Percentiles rank a stretch among this genome's conserved stretches.
phyloP scores from a whole-genome alignment of 768 basidiomycete species.

The Artomyces pyxidatus region DNA sequence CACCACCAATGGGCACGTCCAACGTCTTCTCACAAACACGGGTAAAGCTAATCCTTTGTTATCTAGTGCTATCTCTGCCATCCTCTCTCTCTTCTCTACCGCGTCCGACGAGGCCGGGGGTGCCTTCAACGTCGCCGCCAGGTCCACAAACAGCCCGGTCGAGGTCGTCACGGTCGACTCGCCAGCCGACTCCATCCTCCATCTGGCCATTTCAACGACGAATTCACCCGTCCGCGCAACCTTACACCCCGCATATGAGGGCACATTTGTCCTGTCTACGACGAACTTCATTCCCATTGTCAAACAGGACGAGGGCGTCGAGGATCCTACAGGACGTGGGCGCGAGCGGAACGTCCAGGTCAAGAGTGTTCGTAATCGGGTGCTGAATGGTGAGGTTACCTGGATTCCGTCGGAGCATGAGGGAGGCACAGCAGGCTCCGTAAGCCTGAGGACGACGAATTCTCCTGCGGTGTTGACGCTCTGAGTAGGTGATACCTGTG shows the following conservation, averaged over 20 bases:
- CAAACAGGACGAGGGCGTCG: slow-evolving; percentile 13
- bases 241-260: slow-evolving; percentile 35
- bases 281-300: slow-evolving; percentile 19
- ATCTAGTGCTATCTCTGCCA: slow-evolving; percentile 26
- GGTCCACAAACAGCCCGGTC: slow-evolving; percentile 24
- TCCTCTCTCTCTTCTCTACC: slow-evolving; percentile 26
- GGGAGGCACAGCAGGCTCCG: neutral
- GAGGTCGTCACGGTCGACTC: slow-evolving; percentile 21
- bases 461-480: neutral
- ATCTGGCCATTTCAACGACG: slow-evolving; percentile 22
- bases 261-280: slow-evolving; percentile 27
- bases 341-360: slow-evolving; percentile 24
- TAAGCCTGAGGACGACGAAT: neutral
- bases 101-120: slow-evolving; percentile 19
- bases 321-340: slow-evolving; percentile 28
- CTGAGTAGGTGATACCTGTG: neutral
- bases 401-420: slow-evolving; percentile 8
- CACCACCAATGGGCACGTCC: slow-evolving; percentile 36
- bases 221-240: slow-evolving; percentile 20
- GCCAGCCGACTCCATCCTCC: slow-evolving; percentile 30
- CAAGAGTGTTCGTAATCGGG: slow-evolving; percentile 2
- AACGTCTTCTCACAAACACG: neutral
- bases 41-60: neutral
- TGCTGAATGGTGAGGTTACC: slow-evolving; percentile 3
- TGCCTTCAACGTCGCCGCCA: slow-evolving; percentile 25